Evolutionary conservation across 805 yeast species (phyloP), one percentile per base, ranked within the genome.

Genomic region (Zygoascus biomembranicola): DNA sequence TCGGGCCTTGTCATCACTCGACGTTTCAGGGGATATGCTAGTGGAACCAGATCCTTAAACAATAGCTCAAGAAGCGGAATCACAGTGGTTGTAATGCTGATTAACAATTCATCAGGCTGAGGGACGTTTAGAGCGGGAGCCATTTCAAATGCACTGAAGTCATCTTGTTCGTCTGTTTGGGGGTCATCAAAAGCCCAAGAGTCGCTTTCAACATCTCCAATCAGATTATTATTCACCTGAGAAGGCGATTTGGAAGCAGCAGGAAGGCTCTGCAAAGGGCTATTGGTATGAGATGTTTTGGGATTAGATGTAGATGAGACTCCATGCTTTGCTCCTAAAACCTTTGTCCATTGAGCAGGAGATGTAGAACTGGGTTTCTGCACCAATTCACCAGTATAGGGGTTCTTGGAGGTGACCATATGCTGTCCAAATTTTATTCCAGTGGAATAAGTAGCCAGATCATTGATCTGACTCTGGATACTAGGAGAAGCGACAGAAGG

Each of bases 21-120:
- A 18, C 56, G 57, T 23, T 55, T 48, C 20, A 60, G 48, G 1
- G 61, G 43, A 35, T 58, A 62, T 8, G 58, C 32, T 19, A 63
- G 56, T 1, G 63, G 59, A 8, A 55, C 53, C 26, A 63, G 55
- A 9, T 53, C 32, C 1, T 39, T 41, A 8, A 61, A 49, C 28
- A 63, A 45, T 8, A 45, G 43, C 18, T 58, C 55, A n/a, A 58
- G 45, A 1, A 51, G 18, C 6, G 57, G 57, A 13, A 61, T 43
- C 11, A 59, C 58, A 20, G 67, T 62, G 49, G 57, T 59, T 8
- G 52, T 62, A 1, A 56, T 62, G 1, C 14, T 57, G 1, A 23
- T 18, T 5, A 56, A 54, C 3, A 55, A 50, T 2, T 59, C 63
- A 43, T 58, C 68, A 10, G 73, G 68, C 14, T 66, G 63, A 5